phyloP scores from a whole-genome alignment of 345 rosid species.

The Lumnitzera littorea region DNA sequence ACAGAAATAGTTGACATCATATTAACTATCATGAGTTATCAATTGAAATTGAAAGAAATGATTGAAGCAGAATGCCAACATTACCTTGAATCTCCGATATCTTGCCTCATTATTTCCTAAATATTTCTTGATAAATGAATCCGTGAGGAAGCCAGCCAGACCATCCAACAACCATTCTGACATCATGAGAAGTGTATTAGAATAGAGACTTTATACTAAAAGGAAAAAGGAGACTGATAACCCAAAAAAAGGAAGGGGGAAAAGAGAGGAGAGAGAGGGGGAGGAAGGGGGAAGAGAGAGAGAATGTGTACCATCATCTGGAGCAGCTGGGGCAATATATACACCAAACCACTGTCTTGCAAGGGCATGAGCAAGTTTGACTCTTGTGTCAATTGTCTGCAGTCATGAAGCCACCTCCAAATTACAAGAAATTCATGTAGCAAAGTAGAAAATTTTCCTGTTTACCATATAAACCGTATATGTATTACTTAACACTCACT shows the following conservation, averaged over 20 bases:
- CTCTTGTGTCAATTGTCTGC: slow-evolving; percentile 85
- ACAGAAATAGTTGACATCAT: too few species aligned
- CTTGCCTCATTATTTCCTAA: slow-evolving; percentile 96
- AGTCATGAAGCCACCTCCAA: slow-evolving; percentile 22
- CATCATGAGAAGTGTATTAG: slow-evolving; percentile 12
- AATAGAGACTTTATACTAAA: neutral
- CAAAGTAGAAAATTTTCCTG: too few species aligned
- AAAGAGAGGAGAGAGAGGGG: neutral
- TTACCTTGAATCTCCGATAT: slow-evolving; percentile 88
- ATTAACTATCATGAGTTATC: too few species aligned
- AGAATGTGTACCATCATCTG: slow-evolving; percentile 60
- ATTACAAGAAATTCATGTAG: slow-evolving; percentile 1
- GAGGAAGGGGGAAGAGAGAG: neutral
- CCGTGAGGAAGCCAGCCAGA: slow-evolving; percentile 87
- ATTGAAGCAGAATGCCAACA: slow-evolving; percentile 4
- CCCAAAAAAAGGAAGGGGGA: neutral
- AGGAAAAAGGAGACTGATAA: too few species aligned
- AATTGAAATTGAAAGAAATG: too few species aligned
- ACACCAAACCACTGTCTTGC: slow-evolving; percentile 99
- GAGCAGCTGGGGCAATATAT: slow-evolving; percentile 67
- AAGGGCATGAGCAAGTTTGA: slow-evolving; percentile 82
- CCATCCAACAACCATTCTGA: slow-evolving; percentile 98
- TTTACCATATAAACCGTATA: too few species aligned
- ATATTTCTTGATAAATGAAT: slow-evolving; percentile 79
- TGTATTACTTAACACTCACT: too few species aligned